Conservation (phyloP, 192 early-diverging fungal genomes). For the Mortierella alpina region DNA sequence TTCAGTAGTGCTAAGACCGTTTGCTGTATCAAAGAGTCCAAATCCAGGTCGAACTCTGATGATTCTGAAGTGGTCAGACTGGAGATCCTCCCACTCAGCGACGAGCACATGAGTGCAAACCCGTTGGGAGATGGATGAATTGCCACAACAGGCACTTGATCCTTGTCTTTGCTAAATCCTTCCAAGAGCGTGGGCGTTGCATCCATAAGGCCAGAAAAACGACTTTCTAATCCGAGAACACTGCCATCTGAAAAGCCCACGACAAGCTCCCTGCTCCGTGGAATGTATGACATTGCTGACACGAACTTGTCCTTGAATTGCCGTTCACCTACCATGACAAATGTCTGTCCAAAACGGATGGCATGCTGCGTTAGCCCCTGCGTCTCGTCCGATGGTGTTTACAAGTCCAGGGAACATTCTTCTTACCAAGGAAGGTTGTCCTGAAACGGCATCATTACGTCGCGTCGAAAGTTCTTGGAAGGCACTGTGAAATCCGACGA, state of each 20-base stretch:
- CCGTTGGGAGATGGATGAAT: constrained; percentile 44
- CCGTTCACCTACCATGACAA: constrained; percentile 44
- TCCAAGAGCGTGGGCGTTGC: constrained; percentile 20
- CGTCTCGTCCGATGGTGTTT: no score
- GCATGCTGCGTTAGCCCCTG: neutral
- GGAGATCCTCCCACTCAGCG: constrained; percentile 27
- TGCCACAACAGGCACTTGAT: constrained; percentile 7
- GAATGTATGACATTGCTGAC: constrained; percentile 21
- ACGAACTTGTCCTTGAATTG: constrained; percentile 42
- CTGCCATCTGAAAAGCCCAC: constrained; percentile 48
- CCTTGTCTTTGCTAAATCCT: constrained; percentile 21
- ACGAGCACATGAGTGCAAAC: constrained; percentile 2
- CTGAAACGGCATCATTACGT: constrained; percentile 40
- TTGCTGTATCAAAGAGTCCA: constrained; percentile 25
- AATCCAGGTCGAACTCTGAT: constrained; percentile 27
- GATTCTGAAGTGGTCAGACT: constrained; percentile 17
- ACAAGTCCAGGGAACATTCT: neutral
- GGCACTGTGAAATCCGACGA: constrained; percentile 46
- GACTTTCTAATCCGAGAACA: constrained; percentile 41
- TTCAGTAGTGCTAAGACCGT: constrained; percentile 35
- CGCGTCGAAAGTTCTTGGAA: constrained; percentile 50
- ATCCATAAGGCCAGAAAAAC: constrained; percentile 28
- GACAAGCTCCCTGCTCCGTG: constrained; percentile 34
- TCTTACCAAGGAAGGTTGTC: constrained; percentile 41
- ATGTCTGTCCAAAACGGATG: constrained; percentile 13